Percentiles rank a stretch among this genome's conserved stretches.
phyloP scores from a whole-genome alignment of 441 rosid species.

The Euphorbia celastroides region DNA sequence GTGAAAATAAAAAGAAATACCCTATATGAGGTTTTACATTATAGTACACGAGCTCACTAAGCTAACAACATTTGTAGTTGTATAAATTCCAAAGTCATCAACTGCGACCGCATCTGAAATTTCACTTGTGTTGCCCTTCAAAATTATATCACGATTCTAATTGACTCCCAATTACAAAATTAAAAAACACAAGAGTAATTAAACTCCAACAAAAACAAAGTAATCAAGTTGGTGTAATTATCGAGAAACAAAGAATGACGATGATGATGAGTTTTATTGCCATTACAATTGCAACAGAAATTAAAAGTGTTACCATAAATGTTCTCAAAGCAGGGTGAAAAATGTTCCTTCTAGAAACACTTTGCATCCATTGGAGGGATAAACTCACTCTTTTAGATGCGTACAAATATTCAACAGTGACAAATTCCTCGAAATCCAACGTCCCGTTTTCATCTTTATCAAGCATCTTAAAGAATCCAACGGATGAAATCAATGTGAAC shows the following conservation, averaged over 20 bases:
- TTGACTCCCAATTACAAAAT: too few relatives aligned
- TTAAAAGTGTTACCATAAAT: background rate
- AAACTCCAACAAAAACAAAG: too few relatives aligned
- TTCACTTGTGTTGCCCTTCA: too few relatives aligned
- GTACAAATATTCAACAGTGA: background rate
- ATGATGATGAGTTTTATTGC: background rate
- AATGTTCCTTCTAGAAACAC: background rate
- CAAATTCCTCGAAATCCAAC: background rate
- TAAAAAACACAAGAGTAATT: too few relatives aligned
- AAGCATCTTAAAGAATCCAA: background rate
- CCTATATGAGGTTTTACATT: too few relatives aligned
- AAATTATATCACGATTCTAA: too few relatives aligned
- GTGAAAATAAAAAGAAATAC: too few relatives aligned
- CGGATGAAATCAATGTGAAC: background rate
- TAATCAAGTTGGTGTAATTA: too few relatives aligned
- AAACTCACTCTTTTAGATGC: background rate
- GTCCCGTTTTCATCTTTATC: background rate
- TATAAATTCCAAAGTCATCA: too few relatives aligned
- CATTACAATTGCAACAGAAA: background rate
- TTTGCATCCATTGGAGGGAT: background rate
- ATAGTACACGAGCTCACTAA: too few relatives aligned
- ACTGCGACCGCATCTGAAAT: too few relatives aligned
- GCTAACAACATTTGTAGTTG: too few relatives aligned
- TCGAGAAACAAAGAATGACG: background rate
- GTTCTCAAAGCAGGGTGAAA: background rate